These are phyloP conservation scores for Lanmaoa rubissima DNA, from an alignment of 768 basidiomycete genomes.

Conservation along the genomic window DNA sequence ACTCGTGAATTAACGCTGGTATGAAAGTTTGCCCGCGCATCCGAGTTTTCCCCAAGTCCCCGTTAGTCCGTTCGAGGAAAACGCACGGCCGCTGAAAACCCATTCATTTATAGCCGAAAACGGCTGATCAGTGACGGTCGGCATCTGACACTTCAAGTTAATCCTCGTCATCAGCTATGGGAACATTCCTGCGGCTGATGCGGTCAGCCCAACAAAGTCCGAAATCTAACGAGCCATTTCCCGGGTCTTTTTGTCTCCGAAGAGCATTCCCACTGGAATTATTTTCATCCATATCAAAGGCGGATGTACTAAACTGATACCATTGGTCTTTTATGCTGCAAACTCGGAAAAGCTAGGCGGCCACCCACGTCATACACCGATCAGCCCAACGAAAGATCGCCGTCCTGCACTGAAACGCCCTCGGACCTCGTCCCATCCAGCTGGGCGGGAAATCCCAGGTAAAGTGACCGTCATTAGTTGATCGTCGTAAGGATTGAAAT, in stretches of 20 bases:
- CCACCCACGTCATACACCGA: constrained; percentile 15
- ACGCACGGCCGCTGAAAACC: background rate
- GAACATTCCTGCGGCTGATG: constrained; percentile 21
- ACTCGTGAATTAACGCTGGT: constrained; percentile 9
- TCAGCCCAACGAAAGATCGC: constrained; percentile 8
- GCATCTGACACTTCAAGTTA: constrained; percentile 2
- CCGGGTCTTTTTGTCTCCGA: constrained; percentile 12
- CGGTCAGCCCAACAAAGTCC: constrained; percentile 23
- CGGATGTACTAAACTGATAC: constrained; percentile 1
- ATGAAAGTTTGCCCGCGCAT: constrained; percentile 14
- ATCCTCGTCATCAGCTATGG: constrained; percentile 16
- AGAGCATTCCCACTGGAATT: constrained; percentile 23
- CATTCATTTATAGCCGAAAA: constrained; percentile 12
- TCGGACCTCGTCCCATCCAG: constrained; percentile 21
- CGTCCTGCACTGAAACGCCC: constrained; percentile 6
- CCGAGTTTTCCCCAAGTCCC: constrained; percentile 18
- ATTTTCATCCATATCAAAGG: constrained; percentile 16
- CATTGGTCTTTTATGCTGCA: constrained; percentile 7
- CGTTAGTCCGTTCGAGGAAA: constrained; percentile 13
- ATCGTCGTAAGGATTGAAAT: constrained; percentile 4
- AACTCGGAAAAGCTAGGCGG: constrained; percentile 13
- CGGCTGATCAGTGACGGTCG: background rate
- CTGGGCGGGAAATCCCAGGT: constrained; percentile 9
- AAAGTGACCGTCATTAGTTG: constrained; percentile 7
- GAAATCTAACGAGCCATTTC: constrained; percentile 11